Evolutionary conservation across 805 yeast genomes (phyloP).

Genomic region (Cyberlindnera xylosilytica): DNA sequence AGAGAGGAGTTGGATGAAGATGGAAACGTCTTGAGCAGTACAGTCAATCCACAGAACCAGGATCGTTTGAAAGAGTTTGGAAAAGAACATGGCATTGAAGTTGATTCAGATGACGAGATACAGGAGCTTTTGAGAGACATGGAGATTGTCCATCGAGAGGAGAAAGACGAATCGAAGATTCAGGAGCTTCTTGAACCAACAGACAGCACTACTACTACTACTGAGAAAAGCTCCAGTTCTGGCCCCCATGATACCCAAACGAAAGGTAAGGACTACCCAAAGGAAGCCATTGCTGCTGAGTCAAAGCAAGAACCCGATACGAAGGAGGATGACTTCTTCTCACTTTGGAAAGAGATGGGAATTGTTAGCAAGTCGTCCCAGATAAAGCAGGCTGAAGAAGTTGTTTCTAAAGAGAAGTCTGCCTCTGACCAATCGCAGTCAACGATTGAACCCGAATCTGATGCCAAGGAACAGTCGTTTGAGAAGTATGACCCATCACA

Average conservation of each 20-base stretch:
- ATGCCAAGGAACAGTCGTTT: too few relatives aligned
- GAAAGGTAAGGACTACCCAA: too few relatives aligned
- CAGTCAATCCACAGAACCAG: constrained; percentile 38
- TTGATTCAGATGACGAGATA: constrained; percentile 28
- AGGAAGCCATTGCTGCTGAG: constrained; percentile 4
- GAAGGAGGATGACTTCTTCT: constrained; percentile 7
- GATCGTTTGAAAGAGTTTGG: constrained; percentile 25
- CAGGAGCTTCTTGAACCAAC: constrained; percentile 8
- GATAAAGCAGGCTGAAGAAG: too few relatives aligned
- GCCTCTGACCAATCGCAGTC: too few relatives aligned
- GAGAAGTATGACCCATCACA: constrained; percentile 3
- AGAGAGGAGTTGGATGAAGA: constrained; percentile 81
- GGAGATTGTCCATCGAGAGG: constrained; percentile 17
- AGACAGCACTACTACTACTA: too few relatives aligned
- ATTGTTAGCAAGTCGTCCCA: constrained; percentile 12
- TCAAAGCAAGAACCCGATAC: constrained; percentile 6
- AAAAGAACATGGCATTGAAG: constrained; percentile 11
- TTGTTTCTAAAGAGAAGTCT: too few relatives aligned
- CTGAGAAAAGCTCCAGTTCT: too few relatives aligned
- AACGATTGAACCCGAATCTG: too few relatives aligned
- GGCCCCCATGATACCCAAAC: too few relatives aligned
- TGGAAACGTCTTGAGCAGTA: constrained; percentile 58
- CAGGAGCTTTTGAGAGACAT: constrained; percentile 27
- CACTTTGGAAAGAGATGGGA: constrained; percentile 17
- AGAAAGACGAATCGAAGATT: constrained; percentile 8